Evolutionary conservation across 2,329 filamentous ascomycete species (phyloP).

Genomic region (Sarocladium strictum): DNA sequence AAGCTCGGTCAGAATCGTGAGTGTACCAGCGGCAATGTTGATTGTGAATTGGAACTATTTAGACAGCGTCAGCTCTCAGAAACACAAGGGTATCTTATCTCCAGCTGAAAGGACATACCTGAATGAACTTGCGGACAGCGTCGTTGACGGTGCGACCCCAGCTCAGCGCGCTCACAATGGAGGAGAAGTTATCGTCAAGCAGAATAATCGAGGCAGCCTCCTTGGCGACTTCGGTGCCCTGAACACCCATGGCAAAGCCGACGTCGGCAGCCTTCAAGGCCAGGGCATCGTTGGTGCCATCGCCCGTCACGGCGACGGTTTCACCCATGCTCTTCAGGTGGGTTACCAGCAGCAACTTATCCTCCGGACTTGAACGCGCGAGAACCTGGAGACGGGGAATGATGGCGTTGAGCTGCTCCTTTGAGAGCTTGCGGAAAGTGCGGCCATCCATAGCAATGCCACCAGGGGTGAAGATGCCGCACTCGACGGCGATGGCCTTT

Average conservation of each 20-base stretch:
- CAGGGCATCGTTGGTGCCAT: slow-evolving; percentile 61
- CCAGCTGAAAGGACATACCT: slow-evolving; percentile 29
- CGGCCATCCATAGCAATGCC: slow-evolving; percentile 51
- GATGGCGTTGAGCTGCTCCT: slow-evolving; percentile 41
- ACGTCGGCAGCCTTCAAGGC: slow-evolving; percentile 62
- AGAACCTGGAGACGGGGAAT: slow-evolving; percentile 62
- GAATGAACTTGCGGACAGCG: slow-evolving; percentile 58
- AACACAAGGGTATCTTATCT: too few relatives aligned
- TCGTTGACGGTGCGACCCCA: slow-evolving; percentile 60
- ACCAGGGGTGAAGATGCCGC: slow-evolving; percentile 57
- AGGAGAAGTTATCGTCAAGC: slow-evolving; percentile 57
- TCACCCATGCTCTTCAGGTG: slow-evolving; percentile 59
- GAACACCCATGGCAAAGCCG: slow-evolving; percentile 62
- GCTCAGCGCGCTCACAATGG: slow-evolving; percentile 56
- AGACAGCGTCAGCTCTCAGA: not conserved
- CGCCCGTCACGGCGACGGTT: slow-evolving; percentile 61
- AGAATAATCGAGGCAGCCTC: slow-evolving; percentile 56
- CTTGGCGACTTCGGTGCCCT: slow-evolving; percentile 59
- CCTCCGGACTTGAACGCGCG: slow-evolving; percentile 63
- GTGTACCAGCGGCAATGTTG: slow-evolving; percentile 52
- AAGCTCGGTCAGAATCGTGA: slow-evolving; percentile 51
- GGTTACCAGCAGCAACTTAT: slow-evolving; percentile 61
- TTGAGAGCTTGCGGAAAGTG: slow-evolving; percentile 51
- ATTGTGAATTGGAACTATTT: slow-evolving; percentile 53
- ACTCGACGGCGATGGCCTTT: slow-evolving; percentile 32